Conservation (phyloP, 129 eudicot genomes). For the Flaveria bidentis region DNA sequence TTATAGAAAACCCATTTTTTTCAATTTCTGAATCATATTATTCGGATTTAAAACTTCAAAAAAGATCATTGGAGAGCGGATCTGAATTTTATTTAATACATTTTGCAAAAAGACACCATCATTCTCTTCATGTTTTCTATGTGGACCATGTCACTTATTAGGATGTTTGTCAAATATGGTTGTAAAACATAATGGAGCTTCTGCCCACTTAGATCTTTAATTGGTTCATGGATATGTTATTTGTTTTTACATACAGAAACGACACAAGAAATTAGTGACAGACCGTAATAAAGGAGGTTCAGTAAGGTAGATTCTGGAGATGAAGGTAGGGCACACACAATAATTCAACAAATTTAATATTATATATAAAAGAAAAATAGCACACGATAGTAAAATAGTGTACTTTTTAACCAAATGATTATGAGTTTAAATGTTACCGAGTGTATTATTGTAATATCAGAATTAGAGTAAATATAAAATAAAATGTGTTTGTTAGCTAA, state of each 20-base stretch:
- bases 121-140: constrained; percentile 16
- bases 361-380: no score
- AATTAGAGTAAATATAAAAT: no score
- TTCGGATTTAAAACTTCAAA: neutral
- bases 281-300: constrained; percentile 28
- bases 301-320: constrained; percentile 35
- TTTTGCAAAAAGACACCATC: constrained; percentile 11
- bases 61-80: neutral
- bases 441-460: no score
- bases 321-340: constrained; percentile 31
- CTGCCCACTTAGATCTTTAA: no score
- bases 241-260: constrained; percentile 27
- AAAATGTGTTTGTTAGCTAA: no score
- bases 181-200: no score
- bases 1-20: neutral
- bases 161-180: no score
- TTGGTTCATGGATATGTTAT: constrained; percentile 18
- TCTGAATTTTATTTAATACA: neutral
- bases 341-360: constrained; percentile 11
- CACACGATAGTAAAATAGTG: no score
- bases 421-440: no score
- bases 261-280: constrained; percentile 18
- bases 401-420: no score
- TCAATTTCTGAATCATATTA: neutral
- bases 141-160: constrained; percentile 14